Evolutionary conservation across 306 rosid species (phyloP).

Genomic region (Hippophae gyantsensis): DNA sequence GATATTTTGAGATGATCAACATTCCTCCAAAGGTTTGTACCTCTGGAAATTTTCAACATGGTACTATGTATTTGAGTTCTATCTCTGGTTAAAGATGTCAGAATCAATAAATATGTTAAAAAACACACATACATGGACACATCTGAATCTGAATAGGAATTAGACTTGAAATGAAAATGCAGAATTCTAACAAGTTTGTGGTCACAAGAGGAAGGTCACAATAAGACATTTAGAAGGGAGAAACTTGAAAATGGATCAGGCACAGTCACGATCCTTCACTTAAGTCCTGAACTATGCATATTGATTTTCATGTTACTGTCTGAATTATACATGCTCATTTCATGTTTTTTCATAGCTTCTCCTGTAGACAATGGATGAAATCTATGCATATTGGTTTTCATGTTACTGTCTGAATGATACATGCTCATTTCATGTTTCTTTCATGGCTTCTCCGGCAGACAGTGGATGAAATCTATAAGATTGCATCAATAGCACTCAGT

Average conservation of each 20-base stretch:
- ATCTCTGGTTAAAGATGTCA: slow-evolving; percentile 10
- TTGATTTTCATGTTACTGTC: too few relatives aligned
- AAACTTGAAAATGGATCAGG: not conserved
- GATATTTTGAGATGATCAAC: slow-evolving; percentile 97
- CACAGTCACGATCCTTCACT: too few relatives aligned
- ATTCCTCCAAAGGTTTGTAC: slow-evolving; percentile 79
- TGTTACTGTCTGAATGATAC: not conserved
- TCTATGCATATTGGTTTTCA: slow-evolving; percentile 23
- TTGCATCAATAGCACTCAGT: slow-evolving; percentile 81
- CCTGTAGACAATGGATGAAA: slow-evolving; percentile 88
- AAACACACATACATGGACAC: not conserved
- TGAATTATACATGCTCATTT: too few relatives aligned
- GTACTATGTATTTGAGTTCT: slow-evolving; percentile 12
- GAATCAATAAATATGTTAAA: not conserved
- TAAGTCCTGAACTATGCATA: not conserved
- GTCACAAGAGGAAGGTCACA: not conserved
- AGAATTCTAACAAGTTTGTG: slow-evolving; percentile 4
- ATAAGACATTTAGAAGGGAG: not conserved
- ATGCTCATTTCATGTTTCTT: slow-evolving; percentile 17
- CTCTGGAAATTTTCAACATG: slow-evolving; percentile 7
- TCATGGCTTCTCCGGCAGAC: slow-evolving; percentile 50
- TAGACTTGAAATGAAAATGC: slow-evolving; percentile 5
- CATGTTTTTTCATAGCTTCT: too few relatives aligned
- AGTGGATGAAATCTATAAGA: slow-evolving; percentile 92
- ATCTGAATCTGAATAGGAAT: slow-evolving; percentile 7